Evolutionary conservation across 345 rosid species (phyloP).

Genomic region (Psidium guajava): DNA sequence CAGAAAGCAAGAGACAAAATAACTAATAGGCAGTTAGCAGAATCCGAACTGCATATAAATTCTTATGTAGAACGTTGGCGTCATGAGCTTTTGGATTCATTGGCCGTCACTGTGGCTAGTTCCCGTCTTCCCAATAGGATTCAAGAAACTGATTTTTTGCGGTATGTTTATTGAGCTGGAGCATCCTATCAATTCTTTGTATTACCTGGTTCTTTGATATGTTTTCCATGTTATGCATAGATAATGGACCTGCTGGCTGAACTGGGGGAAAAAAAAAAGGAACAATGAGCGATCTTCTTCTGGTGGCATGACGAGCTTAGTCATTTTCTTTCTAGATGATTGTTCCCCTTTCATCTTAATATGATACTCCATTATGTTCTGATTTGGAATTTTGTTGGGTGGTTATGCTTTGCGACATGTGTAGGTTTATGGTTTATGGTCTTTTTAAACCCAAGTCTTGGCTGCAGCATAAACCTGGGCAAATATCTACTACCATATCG

Average conservation of each 20-base stretch:
- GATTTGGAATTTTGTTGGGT: not conserved
- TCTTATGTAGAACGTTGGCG: conserved; percentile 55
- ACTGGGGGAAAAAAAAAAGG: not conserved
- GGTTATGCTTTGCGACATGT: not conserved
- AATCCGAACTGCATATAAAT: conserved; percentile 23
- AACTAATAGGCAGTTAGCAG: conserved; percentile 24
- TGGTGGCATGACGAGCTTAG: not conserved
- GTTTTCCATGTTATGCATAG: not conserved
- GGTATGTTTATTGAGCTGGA: conserved; percentile 35
- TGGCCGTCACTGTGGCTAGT: conserved; percentile 42
- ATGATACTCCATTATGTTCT: not conserved
- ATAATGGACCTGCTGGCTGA: not conserved
- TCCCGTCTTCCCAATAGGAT: conserved; percentile 26
- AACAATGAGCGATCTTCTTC: not conserved
- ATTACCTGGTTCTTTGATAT: not conserved
- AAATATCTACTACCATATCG: not conserved
- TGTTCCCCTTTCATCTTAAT: not conserved
- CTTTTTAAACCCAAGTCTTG: not conserved
- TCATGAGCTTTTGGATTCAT: conserved; percentile 57
- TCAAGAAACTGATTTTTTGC: conserved; percentile 43
- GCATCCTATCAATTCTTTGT: not conserved
- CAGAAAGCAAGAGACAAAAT: conserved; percentile 56
- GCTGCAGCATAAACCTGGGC: not conserved
- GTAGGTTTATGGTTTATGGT: not conserved
- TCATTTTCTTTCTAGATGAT: not conserved